Evolutionary conservation across 164 flowering plant species (phyloP).

Genomic region (Annona squamosa): DNA sequence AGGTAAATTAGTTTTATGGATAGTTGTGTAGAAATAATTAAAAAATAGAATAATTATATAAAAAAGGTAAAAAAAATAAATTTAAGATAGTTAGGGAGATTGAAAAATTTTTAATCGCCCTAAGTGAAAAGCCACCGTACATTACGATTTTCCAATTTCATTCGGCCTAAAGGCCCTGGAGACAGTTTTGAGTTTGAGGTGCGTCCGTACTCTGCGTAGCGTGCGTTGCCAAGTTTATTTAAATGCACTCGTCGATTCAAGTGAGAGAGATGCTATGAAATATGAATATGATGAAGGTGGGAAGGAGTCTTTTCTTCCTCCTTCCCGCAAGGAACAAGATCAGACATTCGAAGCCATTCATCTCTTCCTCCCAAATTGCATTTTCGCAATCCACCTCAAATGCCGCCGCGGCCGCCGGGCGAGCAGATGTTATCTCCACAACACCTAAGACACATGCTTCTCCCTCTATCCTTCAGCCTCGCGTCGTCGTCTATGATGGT

Average conservation of each 20-base stretch:
- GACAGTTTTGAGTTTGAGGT: no score
- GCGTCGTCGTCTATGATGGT: conserved; percentile 83
- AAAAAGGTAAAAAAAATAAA: no score
- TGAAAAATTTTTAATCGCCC: no score
- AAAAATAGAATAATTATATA: no score
- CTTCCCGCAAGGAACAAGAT: neutral
- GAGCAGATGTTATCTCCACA: conserved; percentile 1
- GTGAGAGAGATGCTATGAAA: neutral
- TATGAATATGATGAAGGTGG: neutral
- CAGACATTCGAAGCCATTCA: neutral
- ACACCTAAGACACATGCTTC: neutral
- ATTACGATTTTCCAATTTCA: no score
- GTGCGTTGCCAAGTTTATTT: no score
- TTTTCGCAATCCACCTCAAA: neutral
- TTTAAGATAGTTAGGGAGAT: no score
- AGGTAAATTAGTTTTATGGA: no score
- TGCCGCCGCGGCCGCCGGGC: neutral
- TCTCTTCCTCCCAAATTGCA: neutral
- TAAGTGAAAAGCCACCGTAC: no score
- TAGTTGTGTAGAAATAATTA: no score
- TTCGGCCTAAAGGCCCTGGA: no score
- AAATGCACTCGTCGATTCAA: neutral
- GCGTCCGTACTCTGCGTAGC: no score
- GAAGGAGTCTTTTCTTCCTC: neutral
- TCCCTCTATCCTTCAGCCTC: conserved; percentile 64